phyloP scores from a whole-genome alignment of 1,139 yeast genomes.

The Magnusiomyces tetraspermus region DNA sequence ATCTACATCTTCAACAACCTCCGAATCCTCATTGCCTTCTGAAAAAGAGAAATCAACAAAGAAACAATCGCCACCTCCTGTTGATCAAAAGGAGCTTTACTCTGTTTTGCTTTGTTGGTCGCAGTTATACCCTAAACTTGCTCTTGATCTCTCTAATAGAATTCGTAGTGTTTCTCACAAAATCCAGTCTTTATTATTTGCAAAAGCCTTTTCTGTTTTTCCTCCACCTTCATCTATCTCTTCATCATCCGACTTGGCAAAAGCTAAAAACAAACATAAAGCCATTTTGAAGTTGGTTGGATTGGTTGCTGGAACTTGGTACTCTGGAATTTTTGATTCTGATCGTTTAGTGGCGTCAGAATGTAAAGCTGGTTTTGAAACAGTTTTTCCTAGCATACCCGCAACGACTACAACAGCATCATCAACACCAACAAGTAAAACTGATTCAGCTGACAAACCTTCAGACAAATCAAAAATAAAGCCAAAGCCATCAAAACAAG shows the following conservation, averaged over 20 bases:
- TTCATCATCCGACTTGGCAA: neutral
- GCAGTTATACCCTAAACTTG: constrained; percentile 69
- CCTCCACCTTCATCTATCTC: neutral
- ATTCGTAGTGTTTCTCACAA: constrained; percentile 57
- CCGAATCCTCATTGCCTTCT: neutral
- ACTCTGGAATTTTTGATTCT: constrained; percentile 59
- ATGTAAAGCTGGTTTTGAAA: neutral
- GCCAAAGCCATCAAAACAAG: constrained; percentile 47
- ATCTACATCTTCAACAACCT: no score
- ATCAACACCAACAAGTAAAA: constrained; percentile 42
- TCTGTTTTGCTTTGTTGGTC: constrained; percentile 43
- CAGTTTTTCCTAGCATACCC: constrained; percentile 23
- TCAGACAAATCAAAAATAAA: neutral
- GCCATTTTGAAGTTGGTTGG: constrained; percentile 50
- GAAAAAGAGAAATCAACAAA: neutral
- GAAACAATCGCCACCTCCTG: neutral
- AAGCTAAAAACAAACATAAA: neutral
- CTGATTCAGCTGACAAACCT: neutral
- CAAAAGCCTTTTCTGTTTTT: neutral
- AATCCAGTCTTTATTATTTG: constrained; percentile 40
- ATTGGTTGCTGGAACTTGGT: constrained; percentile 63
- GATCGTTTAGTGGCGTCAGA: constrained; percentile 48
- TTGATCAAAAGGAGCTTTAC: constrained; percentile 1
- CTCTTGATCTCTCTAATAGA: constrained; percentile 57
- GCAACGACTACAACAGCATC: constrained; percentile 43